These are phyloP conservation scores for Hemerocallis citrina DNA, from an alignment of 106 monocot genomes.

Conservation along the genomic window DNA sequence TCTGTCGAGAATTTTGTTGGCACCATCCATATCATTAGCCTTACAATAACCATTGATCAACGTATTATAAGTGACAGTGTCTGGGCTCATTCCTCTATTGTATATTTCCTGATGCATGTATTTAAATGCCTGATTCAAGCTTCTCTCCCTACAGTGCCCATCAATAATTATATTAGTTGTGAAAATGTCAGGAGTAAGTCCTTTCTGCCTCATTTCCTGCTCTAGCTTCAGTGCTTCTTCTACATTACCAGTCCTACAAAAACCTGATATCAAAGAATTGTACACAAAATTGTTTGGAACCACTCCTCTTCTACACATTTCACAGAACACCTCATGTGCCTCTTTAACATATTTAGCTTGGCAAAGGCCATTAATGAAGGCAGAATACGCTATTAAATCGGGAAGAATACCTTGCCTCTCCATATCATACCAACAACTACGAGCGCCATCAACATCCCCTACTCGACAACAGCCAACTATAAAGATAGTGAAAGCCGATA, in stretches of 20 bases:
- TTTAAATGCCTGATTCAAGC: slow-evolving; percentile 31
- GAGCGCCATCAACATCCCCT: slow-evolving; percentile 45
- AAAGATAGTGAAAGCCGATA: slow-evolving; percentile 50
- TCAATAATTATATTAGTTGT: slow-evolving; percentile 89
- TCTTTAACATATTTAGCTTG: slow-evolving; percentile 33
- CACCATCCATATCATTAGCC: slow-evolving; percentile 36
- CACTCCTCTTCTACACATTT: slow-evolving; percentile 60
- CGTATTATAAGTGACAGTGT: slow-evolving; percentile 77
- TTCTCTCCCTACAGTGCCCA: slow-evolving; percentile 47
- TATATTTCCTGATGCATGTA: slow-evolving; percentile 33
- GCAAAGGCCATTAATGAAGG: slow-evolving; percentile 82
- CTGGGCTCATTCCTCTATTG: slow-evolving; percentile 34
- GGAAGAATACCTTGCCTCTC: slow-evolving; percentile 29
- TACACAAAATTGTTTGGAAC: slow-evolving; percentile 80
- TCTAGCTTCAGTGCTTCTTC: slow-evolving; percentile 51
- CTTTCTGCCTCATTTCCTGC: slow-evolving; percentile 48
- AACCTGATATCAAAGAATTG: slow-evolving; percentile 76
- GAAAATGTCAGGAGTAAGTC: slow-evolving; percentile 69
- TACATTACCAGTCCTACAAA: slow-evolving; percentile 47
- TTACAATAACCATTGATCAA: slow-evolving; percentile 55
- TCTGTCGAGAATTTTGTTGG: slow-evolving; percentile 28
- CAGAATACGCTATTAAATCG: slow-evolving; percentile 82
- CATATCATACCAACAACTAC: slow-evolving; percentile 64
- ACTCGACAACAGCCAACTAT: slow-evolving; percentile 64
- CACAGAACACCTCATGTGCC: slow-evolving; percentile 39